Conservation (phyloP, 495 filamentous ascomycete genomes). For the Penicillium subrubescens region DNA sequence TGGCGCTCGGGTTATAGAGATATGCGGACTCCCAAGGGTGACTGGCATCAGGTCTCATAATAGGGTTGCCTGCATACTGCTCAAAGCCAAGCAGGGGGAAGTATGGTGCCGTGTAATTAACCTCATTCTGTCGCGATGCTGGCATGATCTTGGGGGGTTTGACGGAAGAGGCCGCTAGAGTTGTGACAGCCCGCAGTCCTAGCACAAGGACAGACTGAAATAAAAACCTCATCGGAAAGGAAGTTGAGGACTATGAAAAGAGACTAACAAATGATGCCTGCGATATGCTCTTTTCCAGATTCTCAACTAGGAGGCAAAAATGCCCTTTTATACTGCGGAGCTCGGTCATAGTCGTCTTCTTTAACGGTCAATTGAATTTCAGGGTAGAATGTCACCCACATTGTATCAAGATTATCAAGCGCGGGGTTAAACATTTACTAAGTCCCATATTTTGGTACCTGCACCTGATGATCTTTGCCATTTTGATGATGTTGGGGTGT, state of each 20-base stretch:
- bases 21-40: constrained; percentile 23
- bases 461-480: background rate
- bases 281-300: background rate
- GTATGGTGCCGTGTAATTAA: constrained; percentile 22
- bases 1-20: constrained; percentile 17
- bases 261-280: background rate
- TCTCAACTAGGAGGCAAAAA: background rate
- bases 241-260: background rate
- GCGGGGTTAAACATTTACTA: background rate
- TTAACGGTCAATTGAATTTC: background rate
- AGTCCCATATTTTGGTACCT: background rate
- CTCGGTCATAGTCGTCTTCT: background rate
- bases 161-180: background rate
- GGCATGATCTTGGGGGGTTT: background rate
- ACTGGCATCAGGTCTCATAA: constrained; percentile 1
- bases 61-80: background rate
- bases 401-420: background rate
- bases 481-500: background rate
- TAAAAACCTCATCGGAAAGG: background rate
- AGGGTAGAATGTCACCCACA: background rate
- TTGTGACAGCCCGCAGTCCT: background rate
- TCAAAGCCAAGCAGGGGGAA: constrained; percentile 5
- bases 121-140: constrained; percentile 15
- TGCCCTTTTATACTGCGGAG: background rate
- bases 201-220: background rate